Evolutionary conservation across 495 filamentous ascomycete species (phyloP).

Genomic region (Articulospora tetracladia): DNA sequence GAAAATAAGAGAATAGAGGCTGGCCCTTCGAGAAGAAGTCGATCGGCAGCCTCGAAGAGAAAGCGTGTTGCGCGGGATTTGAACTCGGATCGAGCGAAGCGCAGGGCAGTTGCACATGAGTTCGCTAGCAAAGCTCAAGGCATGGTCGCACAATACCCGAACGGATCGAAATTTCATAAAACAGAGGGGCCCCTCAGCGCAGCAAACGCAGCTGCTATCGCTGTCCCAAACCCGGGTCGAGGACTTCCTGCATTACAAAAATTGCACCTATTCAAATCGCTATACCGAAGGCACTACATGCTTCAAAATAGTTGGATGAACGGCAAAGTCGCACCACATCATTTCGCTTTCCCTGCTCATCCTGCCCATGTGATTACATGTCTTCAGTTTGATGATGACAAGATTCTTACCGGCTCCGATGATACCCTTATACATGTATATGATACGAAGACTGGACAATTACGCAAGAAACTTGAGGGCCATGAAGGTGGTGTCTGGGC

Average conservation of each 20-base stretch:
- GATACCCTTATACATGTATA: conserved; percentile 98
- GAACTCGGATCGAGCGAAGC: conserved; percentile 17
- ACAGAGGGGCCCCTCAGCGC: conserved; percentile 83
- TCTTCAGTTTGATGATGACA: conserved; percentile 94
- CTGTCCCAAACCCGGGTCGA: conserved; percentile 76
- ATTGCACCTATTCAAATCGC: conserved; percentile 91
- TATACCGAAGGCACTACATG: conserved; percentile 87
- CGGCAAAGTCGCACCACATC: conserved; percentile 77
- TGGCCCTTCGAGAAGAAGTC: conserved; percentile 10
- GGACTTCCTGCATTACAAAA: conserved; percentile 74
- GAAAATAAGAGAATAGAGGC: conserved; percentile 10
- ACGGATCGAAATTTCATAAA: conserved; percentile 23
- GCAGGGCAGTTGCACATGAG: conserved; percentile 17
- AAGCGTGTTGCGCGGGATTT: conserved; percentile 22
- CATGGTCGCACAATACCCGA: conserved; percentile 12
- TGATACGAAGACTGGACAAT: conserved; percentile 88
- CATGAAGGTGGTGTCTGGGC: conserved; percentile 99
- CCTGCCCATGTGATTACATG: conserved; percentile 96
- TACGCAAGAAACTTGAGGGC: conserved; percentile 77
- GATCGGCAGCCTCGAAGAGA: conserved; percentile 22
- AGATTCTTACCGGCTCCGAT: conserved; percentile 96
- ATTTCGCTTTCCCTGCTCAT: conserved; percentile 94
- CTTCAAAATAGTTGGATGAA: conserved; percentile 90
- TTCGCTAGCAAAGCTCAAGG: conserved; percentile 19
- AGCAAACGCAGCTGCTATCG: conserved; percentile 73